Base-by-base conservation (phyloP, 2,329 filamentous ascomycete genomes). In the Scedosporium minutisporum region DNA sequence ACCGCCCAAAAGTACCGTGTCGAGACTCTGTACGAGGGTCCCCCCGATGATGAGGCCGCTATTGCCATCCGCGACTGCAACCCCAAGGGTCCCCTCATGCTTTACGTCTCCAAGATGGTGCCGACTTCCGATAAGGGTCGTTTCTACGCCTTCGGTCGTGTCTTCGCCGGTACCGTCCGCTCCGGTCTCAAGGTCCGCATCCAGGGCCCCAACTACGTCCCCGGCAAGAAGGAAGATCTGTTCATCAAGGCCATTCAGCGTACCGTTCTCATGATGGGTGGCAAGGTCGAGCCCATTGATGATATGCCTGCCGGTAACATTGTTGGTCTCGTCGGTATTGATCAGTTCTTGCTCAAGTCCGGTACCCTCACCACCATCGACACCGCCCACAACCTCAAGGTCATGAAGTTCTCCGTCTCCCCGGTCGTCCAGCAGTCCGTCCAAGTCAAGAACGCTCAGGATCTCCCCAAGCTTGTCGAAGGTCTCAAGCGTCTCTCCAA, bases 71-170 rank as follows among this genome's bases (percentile, higher is more conserved):
- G 93, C 73, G 92, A 97, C 86, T 97, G 95, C 79, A 91, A 99
- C 79, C 85, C 93, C 80, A 96, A 96, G 85, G 95, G 86, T 78
- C 91, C 93, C 74, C 95, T 99, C 80, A 99, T 99, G 95, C 86
- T 97, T 71, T 99, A 99, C 90, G 93, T 99, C 79, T 99, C 95
- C 80, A 99, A 99, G 91, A 99, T 99, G 95, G 95, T 99, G 75
- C 95, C 95, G 74, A 99, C 95, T 71, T 96, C 92, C 73, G 95
- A 99, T 77, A 97, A 97, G 89, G 95, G 95, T 81, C 93, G 95
- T 82, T 99, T 99, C 91, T 99, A 97, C 84, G 95, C 95, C 78
- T 99, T 99, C 83, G 95, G 95, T 82, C 95, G 95, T 96, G 95
- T 99, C 82, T 99, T 97, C 87, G 84, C 95, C 72, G 95, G 95